A percentile compares a stretch with the other conserved stretches of the same genome.
Evolutionary conservation across 1,284 basidiomycete genomes (phyloP).

Genomic region (Schizopora paradoxa): DNA sequence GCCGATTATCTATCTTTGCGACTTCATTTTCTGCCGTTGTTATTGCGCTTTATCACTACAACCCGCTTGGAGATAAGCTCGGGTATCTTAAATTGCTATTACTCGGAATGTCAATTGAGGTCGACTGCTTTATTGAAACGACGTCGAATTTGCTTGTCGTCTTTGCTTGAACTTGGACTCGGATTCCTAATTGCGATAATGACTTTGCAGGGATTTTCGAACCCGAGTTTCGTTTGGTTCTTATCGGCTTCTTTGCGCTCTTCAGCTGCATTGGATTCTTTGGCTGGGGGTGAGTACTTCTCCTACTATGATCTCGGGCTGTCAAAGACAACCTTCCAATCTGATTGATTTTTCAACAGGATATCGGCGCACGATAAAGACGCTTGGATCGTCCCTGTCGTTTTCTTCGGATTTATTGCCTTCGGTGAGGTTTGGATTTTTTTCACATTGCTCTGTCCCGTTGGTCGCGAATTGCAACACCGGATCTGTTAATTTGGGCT

Average conservation of each 20-base stretch:
- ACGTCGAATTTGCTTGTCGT: neutral
- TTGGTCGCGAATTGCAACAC: too few relatives aligned
- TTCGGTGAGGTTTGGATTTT: conserved; percentile 17
- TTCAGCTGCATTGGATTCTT: conserved; percentile 21
- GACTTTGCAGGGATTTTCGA: conserved; percentile 11
- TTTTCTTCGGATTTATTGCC: conserved; percentile 22
- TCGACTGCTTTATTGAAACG: too few relatives aligned
- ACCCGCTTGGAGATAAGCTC: too few relatives aligned
- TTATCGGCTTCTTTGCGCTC: conserved; percentile 21
- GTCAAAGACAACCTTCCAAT: too few relatives aligned
- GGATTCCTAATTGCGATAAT: neutral
- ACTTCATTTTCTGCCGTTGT: conserved; percentile 4
- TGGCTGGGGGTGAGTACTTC: conserved; percentile 17
- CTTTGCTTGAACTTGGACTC: neutral
- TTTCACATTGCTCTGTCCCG: too few relatives aligned
- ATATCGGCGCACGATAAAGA: conserved; percentile 19
- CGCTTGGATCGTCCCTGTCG: conserved; percentile 22
- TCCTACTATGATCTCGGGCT: too few relatives aligned
- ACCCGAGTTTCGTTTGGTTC: conserved; percentile 20
- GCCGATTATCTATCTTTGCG: neutral
- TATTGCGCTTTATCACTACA: too few relatives aligned
- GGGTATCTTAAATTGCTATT: too few relatives aligned
- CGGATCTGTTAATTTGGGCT: too few relatives aligned
- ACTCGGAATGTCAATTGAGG: too few relatives aligned
- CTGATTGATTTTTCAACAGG: neutral